Percentiles rank a stretch among this genome's conserved stretches.
phyloP scores from a whole-genome alignment of 495 filamentous ascomycete genomes.

The Lentithecium fluviatile region DNA sequence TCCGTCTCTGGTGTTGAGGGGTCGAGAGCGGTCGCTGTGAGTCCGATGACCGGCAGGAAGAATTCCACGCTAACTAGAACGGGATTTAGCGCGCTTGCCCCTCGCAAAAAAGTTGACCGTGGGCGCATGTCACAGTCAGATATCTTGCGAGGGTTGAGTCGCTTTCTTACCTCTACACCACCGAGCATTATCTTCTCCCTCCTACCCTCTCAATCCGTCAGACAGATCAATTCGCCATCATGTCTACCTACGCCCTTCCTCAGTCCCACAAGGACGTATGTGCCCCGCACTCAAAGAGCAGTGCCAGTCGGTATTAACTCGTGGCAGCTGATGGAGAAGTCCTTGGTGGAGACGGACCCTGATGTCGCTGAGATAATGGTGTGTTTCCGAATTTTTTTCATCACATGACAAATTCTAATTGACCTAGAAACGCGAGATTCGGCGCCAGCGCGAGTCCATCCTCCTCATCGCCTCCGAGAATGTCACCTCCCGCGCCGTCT shows the following conservation, averaged over 20 bases:
- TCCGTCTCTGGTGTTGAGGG: too few species aligned
- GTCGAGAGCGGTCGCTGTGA: too few species aligned
- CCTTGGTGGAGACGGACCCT: constrained; percentile 79
- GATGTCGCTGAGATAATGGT: constrained; percentile 96
- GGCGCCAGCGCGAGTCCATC: constrained; percentile 97
- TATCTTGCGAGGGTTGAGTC: not conserved
- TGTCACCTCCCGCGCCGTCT: constrained; percentile 84
- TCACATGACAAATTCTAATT: constrained; percentile 15
- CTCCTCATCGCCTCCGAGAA: constrained; percentile 96
- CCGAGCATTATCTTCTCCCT: not conserved
- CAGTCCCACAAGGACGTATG: constrained; percentile 84
- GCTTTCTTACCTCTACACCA: not conserved
- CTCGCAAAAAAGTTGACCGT: constrained; percentile 19
- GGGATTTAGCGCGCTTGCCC: constrained; percentile 1
- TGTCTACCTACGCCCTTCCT: constrained; percentile 75
- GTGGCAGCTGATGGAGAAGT: constrained; percentile 83
- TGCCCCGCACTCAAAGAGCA: constrained; percentile 31
- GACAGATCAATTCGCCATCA: not conserved
- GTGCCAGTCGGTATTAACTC: constrained; percentile 50
- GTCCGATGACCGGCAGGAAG: constrained; percentile 4
- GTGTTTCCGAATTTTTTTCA: constrained; percentile 14
- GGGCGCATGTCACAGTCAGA: not conserved
- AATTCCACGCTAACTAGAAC: not conserved
- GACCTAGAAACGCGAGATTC: constrained; percentile 82
- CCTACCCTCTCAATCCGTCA: constrained; percentile 2